Evolutionary conservation across 129 eudicot species (phyloP).

Genomic region (Tanacetum coccineum): DNA sequence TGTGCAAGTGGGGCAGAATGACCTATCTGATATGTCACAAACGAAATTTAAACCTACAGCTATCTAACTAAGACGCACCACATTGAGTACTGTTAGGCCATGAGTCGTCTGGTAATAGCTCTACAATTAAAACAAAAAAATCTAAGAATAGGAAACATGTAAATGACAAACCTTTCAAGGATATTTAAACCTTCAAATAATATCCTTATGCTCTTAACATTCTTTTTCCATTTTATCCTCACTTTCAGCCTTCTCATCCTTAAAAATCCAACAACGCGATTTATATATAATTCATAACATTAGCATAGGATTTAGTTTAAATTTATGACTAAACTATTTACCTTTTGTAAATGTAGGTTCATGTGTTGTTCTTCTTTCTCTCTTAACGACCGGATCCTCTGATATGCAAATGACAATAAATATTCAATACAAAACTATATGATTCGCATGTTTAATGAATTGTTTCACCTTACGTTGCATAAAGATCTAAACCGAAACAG

Average conservation of each 20-base stretch:
- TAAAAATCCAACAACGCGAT: not conserved
- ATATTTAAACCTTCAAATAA: too few species aligned
- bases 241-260: constrained; percentile 4
- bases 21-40: too few species aligned
- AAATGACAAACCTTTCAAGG: too few species aligned
- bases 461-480: constrained; percentile 10
- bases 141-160: too few species aligned
- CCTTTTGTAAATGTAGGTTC: not conserved
- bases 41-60: too few species aligned
- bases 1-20: too few species aligned
- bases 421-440: not conserved
- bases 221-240: not conserved
- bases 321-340: not conserved
- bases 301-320: not conserved
- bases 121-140: too few species aligned
- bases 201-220: too few species aligned
- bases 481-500: constrained; percentile 28
- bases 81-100: too few species aligned
- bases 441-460: not conserved
- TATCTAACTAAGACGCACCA: too few species aligned
- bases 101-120: too few species aligned
- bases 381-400: constrained; percentile 30
- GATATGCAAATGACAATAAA: not conserved
- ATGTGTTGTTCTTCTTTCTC: constrained; percentile 18
- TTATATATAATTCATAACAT: not conserved